These are phyloP conservation scores for Coix lacrymajobi DNA, from an alignment of 176 grass and related monocot genomes.

Conservation along the genomic window DNA sequence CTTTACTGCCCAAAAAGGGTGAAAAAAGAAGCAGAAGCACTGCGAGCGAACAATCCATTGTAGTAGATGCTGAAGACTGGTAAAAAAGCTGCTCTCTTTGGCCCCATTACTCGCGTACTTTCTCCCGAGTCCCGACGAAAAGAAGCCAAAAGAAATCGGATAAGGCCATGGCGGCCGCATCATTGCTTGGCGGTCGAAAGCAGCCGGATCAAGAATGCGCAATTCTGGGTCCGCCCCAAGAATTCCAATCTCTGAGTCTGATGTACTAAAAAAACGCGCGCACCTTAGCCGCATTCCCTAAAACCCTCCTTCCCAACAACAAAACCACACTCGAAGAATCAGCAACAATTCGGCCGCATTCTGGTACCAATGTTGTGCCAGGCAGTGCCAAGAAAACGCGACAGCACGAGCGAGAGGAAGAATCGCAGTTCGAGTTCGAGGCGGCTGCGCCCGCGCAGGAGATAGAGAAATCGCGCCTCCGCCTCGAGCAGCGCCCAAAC, in stretches of 20 bases:
- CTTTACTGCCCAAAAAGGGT: constrained; percentile 15
- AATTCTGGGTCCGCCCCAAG: constrained; percentile 18
- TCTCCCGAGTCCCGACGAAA: constrained; percentile 15
- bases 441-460: no score
- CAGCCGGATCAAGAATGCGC: constrained; percentile 1
- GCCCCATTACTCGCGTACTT: constrained; percentile 26
- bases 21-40: constrained; percentile 23
- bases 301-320: constrained; percentile 3
- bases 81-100: constrained; percentile 40
- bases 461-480: constrained; percentile 8
- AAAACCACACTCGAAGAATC: neutral
- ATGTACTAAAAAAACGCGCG: neutral
- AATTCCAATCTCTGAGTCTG: neutral
- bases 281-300: constrained; percentile 1
- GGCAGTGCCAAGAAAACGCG: neutral
- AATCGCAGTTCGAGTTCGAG: constrained; percentile 4
- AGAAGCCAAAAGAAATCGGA: constrained; percentile 23
- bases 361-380: neutral
- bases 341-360: constrained; percentile 10
- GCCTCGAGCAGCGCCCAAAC: neutral
- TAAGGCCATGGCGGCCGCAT: constrained; percentile 14
- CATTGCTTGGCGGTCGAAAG: constrained; percentile 16
- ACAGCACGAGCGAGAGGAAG: neutral
- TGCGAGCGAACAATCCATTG: constrained; percentile 34
- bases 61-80: constrained; percentile 26